These are phyloP conservation scores for Dryadomyces sulphureus DNA, from an alignment of 2,329 filamentous ascomycete genomes.

Conservation along the genomic window DNA sequence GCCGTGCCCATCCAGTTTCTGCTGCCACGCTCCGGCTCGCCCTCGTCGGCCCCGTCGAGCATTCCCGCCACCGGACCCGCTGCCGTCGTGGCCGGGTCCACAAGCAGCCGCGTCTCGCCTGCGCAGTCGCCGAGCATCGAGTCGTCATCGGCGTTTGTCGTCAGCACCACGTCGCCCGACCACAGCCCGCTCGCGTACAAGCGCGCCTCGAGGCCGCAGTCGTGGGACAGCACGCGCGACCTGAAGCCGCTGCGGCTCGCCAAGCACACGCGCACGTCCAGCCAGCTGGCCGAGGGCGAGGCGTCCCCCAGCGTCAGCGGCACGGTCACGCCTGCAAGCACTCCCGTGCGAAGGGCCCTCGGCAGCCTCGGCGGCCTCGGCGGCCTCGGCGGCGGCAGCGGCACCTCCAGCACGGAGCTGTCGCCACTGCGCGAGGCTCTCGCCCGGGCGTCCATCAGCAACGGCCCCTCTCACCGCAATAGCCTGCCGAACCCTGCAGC, in stretches of 20 bases:
- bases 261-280: slow-evolving; percentile 35
- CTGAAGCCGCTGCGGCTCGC: slow-evolving; percentile 74
- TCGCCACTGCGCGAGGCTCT: slow-evolving; percentile 11
- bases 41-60: no score
- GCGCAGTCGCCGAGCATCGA: slow-evolving; percentile 10
- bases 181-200: slow-evolving; percentile 12
- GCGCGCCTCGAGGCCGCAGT: slow-evolving; percentile 34
- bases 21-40: slow-evolving; percentile 30
- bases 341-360: slow-evolving; percentile 6
- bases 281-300: slow-evolving; percentile 10
- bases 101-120: slow-evolving; percentile 18
- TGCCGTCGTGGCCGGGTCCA: background rate
- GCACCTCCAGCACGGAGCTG: slow-evolving; percentile 3
- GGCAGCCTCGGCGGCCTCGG: background rate
- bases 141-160: background rate
- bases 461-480: slow-evolving; percentile 5
- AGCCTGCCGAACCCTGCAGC: slow-evolving; percentile 10
- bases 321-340: background rate
- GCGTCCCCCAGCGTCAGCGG: background rate
- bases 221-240: slow-evolving; percentile 51
- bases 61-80: no score
- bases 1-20: slow-evolving; percentile 42
- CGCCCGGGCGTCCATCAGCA: slow-evolving; percentile 6
- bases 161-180: background rate
- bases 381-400: background rate